Conservation (phyloP, 2,329 filamentous ascomycete species). For the Cladosporium sp. region DNA sequence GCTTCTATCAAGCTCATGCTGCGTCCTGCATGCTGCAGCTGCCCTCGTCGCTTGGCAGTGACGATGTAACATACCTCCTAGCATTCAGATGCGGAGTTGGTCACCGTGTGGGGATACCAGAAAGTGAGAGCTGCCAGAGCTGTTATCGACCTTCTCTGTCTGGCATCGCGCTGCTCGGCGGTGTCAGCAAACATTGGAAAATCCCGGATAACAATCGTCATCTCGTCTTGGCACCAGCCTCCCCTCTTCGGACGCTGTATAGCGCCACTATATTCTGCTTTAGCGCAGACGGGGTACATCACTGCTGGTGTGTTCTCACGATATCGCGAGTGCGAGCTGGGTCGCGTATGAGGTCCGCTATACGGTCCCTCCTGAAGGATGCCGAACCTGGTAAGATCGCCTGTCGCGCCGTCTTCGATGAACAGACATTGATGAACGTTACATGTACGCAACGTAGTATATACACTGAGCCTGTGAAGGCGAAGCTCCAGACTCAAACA, state of each 20-base stretch:
- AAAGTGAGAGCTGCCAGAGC: neutral
- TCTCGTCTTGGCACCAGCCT: slow-evolving; percentile 6
- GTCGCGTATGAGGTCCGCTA: neutral
- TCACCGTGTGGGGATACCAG: slow-evolving; percentile 1
- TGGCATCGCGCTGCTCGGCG: slow-evolving; percentile 7
- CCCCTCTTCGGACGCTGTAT: neutral
- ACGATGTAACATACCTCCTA: neutral
- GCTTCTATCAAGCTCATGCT: neutral
- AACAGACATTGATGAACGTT: no score
- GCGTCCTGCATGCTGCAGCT: neutral
- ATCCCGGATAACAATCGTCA: slow-evolving; percentile 7
- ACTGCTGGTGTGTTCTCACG: neutral
- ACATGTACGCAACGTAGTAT: no score
- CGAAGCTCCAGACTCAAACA: no score
- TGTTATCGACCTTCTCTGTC: slow-evolving; percentile 10
- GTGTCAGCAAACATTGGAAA: neutral
- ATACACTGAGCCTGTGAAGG: no score
- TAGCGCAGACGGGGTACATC: neutral
- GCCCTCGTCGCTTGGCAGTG: slow-evolving; percentile 1
- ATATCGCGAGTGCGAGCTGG: neutral
- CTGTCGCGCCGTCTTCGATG: neutral
- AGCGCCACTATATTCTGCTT: neutral
- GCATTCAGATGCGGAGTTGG: slow-evolving; percentile 5
- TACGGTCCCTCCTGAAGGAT: neutral
- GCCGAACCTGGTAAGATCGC: neutral